Conservation (phyloP, 140 eudicot species). For the Anethum foeniculum region DNA sequence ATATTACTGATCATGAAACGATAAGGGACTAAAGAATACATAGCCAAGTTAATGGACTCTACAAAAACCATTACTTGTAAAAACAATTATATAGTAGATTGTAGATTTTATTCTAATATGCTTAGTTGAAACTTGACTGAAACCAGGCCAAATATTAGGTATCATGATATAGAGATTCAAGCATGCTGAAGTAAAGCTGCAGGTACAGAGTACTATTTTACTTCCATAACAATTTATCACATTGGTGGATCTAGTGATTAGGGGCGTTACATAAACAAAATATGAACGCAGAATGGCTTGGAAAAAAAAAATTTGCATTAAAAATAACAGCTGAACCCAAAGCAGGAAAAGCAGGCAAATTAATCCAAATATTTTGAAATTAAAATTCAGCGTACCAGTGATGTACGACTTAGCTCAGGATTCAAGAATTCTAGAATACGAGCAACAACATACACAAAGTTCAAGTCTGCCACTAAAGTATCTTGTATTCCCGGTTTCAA, state of each 20-base stretch:
- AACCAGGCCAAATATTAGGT: not conserved
- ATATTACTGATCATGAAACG: not conserved
- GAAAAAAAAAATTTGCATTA: not conserved
- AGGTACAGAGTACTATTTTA: not conserved
- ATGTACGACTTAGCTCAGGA: conserved; percentile 83
- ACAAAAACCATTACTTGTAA: not conserved
- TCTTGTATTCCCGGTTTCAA: conserved; percentile 96
- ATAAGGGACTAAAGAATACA: not conserved
- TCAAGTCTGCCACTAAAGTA: conserved; percentile 84
- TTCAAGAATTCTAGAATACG: conserved; percentile 90
- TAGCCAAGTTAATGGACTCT: not conserved
- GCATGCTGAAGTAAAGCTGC: not conserved
- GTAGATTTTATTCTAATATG: not conserved
- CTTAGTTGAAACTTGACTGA: not conserved
- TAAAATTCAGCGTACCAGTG: conserved; percentile 49
- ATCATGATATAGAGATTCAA: not conserved
- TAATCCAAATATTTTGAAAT: not conserved
- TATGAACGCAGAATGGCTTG: not conserved
- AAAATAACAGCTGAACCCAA: not conserved
- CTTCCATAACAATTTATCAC: not conserved
- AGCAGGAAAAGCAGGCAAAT: not conserved
- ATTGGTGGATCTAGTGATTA: not conserved
- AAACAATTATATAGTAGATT: not conserved
- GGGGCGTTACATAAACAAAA: not conserved
- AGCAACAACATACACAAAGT: conserved; percentile 87